Evolutionary conservation across 176 grass and related monocot genomes (phyloP).

Genomic region (Oropetium thomaeum): DNA sequence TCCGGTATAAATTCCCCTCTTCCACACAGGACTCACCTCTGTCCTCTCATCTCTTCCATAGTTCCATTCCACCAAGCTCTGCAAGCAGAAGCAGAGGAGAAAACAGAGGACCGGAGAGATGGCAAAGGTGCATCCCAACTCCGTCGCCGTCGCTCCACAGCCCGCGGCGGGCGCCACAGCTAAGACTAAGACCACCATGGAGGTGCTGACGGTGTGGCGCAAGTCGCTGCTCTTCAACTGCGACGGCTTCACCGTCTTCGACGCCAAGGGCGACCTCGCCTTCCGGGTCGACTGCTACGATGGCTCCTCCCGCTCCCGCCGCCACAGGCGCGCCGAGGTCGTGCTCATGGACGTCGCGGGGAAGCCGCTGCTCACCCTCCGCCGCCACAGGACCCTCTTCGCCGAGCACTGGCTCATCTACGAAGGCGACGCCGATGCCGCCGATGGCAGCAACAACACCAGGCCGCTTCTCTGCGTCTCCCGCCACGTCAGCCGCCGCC

Average conservation of each 20-base stretch:
- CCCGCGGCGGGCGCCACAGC: too few relatives aligned
- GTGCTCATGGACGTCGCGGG: slow-evolving; percentile 65
- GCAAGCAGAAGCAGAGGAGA: too few relatives aligned
- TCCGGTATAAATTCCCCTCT: too few relatives aligned
- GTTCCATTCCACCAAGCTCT: too few relatives aligned
- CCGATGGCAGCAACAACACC: neutral
- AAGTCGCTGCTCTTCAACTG: slow-evolving; percentile 95
- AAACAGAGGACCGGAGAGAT: too few relatives aligned
- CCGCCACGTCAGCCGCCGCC: too few relatives aligned
- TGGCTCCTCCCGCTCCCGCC: too few relatives aligned
- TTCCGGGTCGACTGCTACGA: slow-evolving; percentile 91
- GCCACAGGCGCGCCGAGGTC: slow-evolving; percentile 46
- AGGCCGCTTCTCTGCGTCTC: slow-evolving; percentile 38
- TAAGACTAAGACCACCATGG: too few relatives aligned
- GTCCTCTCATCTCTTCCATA: too few relatives aligned
- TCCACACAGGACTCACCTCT: too few relatives aligned
- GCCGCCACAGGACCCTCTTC: slow-evolving; percentile 32
- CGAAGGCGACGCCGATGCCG: slow-evolving; percentile 37
- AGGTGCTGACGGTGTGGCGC: slow-evolving; percentile 87
- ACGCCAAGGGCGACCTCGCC: slow-evolving; percentile 64
- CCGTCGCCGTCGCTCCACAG: too few relatives aligned
- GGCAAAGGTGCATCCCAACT: too few relatives aligned
- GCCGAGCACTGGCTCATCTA: slow-evolving; percentile 55
- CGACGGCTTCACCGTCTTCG: slow-evolving; percentile 87
- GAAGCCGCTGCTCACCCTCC: slow-evolving; percentile 49